Evolutionary conservation across 1,284 basidiomycete genomes (phyloP).

Genomic region (Polyporus tsugae): DNA sequence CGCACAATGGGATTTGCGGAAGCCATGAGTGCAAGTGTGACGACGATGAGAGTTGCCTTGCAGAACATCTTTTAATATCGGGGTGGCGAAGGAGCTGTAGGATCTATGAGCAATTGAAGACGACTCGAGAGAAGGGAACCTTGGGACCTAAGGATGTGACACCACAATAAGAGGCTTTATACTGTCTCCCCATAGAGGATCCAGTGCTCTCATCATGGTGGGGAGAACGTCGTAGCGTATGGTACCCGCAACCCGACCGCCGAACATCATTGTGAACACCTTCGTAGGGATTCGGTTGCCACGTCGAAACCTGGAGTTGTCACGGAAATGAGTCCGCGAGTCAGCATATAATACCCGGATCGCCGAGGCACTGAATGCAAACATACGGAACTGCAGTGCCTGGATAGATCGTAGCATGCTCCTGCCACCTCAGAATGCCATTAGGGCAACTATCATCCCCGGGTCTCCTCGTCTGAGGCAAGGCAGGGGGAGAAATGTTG

Average conservation of each 20-base stretch:
- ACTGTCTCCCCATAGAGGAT: not conserved
- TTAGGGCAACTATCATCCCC: not conserved
- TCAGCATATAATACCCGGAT: not conserved
- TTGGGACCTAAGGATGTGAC: not conserved
- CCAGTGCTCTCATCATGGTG: not conserved
- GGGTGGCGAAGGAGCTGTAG: not conserved
- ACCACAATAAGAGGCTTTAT: not conserved
- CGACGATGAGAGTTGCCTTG: constrained; percentile 34
- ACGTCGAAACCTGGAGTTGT: not conserved
- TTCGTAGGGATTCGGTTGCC: not conserved
- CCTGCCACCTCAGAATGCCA: not conserved
- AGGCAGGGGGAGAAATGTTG: not conserved
- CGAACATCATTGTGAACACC: not conserved
- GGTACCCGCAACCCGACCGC: not conserved
- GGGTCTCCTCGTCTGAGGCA: not conserved
- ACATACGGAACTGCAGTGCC: not conserved
- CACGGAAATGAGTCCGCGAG: not conserved
- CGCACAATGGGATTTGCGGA: constrained; percentile 2
- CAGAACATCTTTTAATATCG: constrained; percentile 34
- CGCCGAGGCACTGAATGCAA: not conserved
- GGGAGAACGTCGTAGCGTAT: not conserved
- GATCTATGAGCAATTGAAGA: not conserved
- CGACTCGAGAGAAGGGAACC: not conserved
- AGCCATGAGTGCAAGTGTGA: constrained; percentile 34
- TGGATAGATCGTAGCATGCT: not conserved